phyloP scores from a whole-genome alignment of 1,284 basidiomycete genomes.

The Ceratorhiza oryzae-sativae region DNA sequence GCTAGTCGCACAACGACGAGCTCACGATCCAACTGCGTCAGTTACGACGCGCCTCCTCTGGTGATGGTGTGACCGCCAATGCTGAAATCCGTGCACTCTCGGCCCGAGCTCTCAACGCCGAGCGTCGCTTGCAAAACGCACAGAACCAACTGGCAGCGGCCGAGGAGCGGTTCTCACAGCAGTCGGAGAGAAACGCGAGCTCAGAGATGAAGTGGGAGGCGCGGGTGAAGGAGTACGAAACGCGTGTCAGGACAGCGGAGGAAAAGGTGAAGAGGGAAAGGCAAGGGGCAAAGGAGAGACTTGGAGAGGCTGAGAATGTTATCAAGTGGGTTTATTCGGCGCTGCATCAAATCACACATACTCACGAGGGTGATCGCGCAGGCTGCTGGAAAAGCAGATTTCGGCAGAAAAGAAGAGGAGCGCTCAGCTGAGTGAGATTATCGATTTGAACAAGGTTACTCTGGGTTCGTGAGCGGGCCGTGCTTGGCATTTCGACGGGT shows the following conservation, averaged over 20 bases:
- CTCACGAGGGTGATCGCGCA: slow-evolving; percentile 47
- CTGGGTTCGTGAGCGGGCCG: slow-evolving; percentile 2
- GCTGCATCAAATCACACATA: neutral
- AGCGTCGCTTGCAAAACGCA: slow-evolving; percentile 80
- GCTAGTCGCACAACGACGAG: slow-evolving; percentile 75
- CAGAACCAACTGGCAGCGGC: slow-evolving; percentile 82
- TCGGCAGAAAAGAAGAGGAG: slow-evolving; percentile 74
- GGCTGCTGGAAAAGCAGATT: slow-evolving; percentile 71
- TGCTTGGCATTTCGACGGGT: neutral
- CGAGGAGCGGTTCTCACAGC: slow-evolving; percentile 80
- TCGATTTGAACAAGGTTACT: slow-evolving; percentile 58
- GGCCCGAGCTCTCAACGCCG: slow-evolving; percentile 78
- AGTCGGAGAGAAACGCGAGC: slow-evolving; percentile 70
- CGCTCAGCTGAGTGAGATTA: slow-evolving; percentile 68
- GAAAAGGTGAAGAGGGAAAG: slow-evolving; percentile 95
- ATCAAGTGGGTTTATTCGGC: slow-evolving; percentile 63
- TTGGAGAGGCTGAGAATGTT: slow-evolving; percentile 70
- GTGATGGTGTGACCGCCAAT: slow-evolving; percentile 61
- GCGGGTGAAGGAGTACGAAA: slow-evolving; percentile 89
- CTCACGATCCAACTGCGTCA: slow-evolving; percentile 75
- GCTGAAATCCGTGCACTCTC: slow-evolving; percentile 71
- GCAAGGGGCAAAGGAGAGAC: slow-evolving; percentile 91
- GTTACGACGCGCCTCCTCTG: slow-evolving; percentile 68
- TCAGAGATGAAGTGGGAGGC: slow-evolving; percentile 92
- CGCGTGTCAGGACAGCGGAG: slow-evolving; percentile 81